These are phyloP conservation scores for Diddensiella transvaalensis DNA, from an alignment of 805 yeast species.

Conservation along the genomic window DNA sequence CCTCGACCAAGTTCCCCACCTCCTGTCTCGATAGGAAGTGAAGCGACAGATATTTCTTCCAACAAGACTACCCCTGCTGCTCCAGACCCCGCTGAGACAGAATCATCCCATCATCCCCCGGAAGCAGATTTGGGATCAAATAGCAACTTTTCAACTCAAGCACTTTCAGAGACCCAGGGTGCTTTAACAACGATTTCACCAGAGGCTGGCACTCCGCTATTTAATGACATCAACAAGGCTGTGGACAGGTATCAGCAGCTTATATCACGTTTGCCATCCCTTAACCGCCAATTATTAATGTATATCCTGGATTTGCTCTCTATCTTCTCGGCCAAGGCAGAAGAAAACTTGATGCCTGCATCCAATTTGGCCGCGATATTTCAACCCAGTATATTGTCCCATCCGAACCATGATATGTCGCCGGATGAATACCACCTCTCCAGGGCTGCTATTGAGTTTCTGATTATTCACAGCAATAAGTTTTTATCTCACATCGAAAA, in stretches of 20 bases:
- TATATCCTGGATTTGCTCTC: slow-evolving; percentile 84
- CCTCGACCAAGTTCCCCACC: not conserved
- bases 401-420: slow-evolving; percentile 86
- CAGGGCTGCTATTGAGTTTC: slow-evolving; percentile 79
- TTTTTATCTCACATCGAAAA: slow-evolving; percentile 51
- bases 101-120: not conserved
- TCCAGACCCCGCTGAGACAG: slow-evolving; percentile 2
- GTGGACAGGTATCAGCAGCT: slow-evolving; percentile 66
- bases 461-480: slow-evolving; percentile 80
- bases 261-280: slow-evolving; percentile 67
- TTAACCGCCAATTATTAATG: slow-evolving; percentile 75
- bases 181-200: not conserved
- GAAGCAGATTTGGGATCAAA: not conserved
- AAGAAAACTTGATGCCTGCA: slow-evolving; percentile 84
- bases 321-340: slow-evolving; percentile 74
- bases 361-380: slow-evolving; percentile 92
- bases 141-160: not conserved
- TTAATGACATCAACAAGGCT: slow-evolving; percentile 39
- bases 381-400: slow-evolving; percentile 93
- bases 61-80: not conserved
- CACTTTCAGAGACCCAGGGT: not conserved
- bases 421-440: slow-evolving; percentile 90
- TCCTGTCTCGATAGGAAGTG: not conserved
- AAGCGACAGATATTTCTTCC: not conserved
- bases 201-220: slow-evolving; percentile 11